These are phyloP conservation scores for Pestalotiopsis sp. DNA, from an alignment of 2,329 filamentous ascomycete genomes.

Conservation along the genomic window DNA sequence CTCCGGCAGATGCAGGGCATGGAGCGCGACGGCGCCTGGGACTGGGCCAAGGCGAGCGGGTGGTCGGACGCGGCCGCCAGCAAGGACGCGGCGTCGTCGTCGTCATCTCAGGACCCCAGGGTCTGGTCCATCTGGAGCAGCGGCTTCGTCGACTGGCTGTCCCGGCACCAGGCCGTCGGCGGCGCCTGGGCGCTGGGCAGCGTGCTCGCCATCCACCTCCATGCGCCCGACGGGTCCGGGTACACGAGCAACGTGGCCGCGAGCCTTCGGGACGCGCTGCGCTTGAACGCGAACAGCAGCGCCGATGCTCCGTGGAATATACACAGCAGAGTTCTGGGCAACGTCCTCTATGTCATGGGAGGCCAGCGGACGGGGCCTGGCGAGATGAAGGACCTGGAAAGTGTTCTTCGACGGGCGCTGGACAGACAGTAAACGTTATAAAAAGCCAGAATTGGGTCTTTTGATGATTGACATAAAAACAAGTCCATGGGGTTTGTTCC, in stretches of 20 bases:
- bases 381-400: conserved; percentile 26
- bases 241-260: conserved; percentile 49
- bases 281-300: conserved; percentile 11
- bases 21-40: conserved; percentile 58
- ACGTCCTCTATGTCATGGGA: conserved; percentile 60
- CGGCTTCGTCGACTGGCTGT: conserved; percentile 59
- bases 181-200: conserved; percentile 74
- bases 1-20: conserved; percentile 60
- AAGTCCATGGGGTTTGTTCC: too few relatives aligned
- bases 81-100: conserved; percentile 5
- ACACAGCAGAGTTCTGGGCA: conserved; percentile 55
- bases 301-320: conserved; percentile 42
- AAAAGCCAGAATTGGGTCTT: background rate
- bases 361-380: conserved; percentile 41
- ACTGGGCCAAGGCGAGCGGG: conserved; percentile 51
- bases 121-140: conserved; percentile 73
- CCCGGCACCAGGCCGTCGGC: conserved; percentile 53
- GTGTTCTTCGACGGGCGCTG: background rate
- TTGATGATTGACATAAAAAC: background rate
- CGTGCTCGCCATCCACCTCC: conserved; percentile 66
- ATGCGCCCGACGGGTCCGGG: conserved; percentile 40
- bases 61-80: conserved; percentile 14
- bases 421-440: background rate
- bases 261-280: conserved; percentile 40
- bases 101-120: background rate